Evolutionary conservation across 495 filamentous ascomycete species (phyloP), one percentile per base, ranked within the genome.

Genomic region (Penicillium paradoxum): DNA sequence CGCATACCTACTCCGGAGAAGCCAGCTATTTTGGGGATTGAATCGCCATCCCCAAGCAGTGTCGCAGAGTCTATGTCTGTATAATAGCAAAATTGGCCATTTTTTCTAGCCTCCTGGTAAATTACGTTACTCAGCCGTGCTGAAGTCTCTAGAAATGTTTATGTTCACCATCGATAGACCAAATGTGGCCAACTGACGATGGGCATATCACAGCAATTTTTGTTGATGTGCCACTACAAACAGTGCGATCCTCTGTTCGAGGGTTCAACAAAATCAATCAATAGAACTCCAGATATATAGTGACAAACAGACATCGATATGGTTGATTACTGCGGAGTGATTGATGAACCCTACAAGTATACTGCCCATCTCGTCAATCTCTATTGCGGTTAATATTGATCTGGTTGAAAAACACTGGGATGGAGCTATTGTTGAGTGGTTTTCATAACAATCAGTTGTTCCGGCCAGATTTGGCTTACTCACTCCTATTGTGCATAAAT

Each of bases 21-120:
- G n/a, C n/a, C n/a, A n/a, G 39, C 39, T 37, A 51, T 37, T 36
- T 43, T 37, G 49, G 32, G 18, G 22, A 49, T n/a, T 49, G 39
- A 39, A 51, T 44, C 17, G 30, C 27, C 27, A 17, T 44, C 21
- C 49, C 38, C 5, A 51, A 42, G 27, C n/a, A 38, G 45, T 38
- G 34, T 39, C 17, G 47, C 10, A n/a, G 33, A 22, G 37, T 50
- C 47, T 50, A 30, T 8, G 37, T 50, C 3, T 34, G 19, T 50
- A 14, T n/a, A 38, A n/a, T 38, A 38, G 18, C 36, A n/a, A 38
- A 38, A 17, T 38, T 38, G 15, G n/a, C 36, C 36, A 17, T 38
- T 38, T 38, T 38, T 38, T 15, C 14, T 38, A 4, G 14, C 17
- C 36, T n/a, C 36, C 18, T 9, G 36, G 36, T 38, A 38, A 9